A percentile compares a stretch with the other conserved stretches of the same genome.
These are phyloP conservation scores for Pseudophaeomoniella oleicola DNA, from an alignment of 2,329 filamentous ascomycete genomes.

Conservation along the genomic window DNA sequence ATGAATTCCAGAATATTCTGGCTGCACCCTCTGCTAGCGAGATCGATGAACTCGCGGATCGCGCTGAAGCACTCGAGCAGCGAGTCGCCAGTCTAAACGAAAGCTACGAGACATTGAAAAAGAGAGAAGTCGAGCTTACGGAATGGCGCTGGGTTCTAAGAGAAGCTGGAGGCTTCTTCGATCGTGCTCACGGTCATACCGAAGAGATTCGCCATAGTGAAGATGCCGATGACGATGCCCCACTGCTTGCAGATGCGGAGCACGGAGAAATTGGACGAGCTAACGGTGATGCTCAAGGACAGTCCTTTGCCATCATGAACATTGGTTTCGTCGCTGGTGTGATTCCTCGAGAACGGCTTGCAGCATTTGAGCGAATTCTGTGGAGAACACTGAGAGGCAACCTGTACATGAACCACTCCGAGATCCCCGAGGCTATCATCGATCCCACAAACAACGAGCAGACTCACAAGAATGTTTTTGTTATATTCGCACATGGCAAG, in stretches of 20 bases:
- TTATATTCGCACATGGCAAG: constrained; percentile 97
- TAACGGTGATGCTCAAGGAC: constrained; percentile 48
- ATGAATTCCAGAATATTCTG: constrained; percentile 70
- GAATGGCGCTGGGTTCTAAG: constrained; percentile 98
- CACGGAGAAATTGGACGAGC: constrained; percentile 49
- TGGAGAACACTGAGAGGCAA: constrained; percentile 97
- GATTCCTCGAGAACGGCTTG: constrained; percentile 82
- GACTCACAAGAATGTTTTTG: constrained; percentile 94
- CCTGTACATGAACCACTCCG: constrained; percentile 98
- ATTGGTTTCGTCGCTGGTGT: constrained; percentile 97
- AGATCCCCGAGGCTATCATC: constrained; percentile 85
- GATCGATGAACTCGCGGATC: constrained; percentile 89
- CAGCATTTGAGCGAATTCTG: constrained; percentile 89
- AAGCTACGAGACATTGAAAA: constrained; percentile 97
- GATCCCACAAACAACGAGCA: constrained; percentile 87
- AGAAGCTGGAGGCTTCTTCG: constrained; percentile 95
- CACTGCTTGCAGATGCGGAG: constrained; percentile 83
- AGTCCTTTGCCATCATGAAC: constrained; percentile 93
- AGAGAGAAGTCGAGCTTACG: constrained; percentile 87
- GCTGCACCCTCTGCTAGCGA: constrained; percentile 82
- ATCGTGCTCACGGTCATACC: constrained; percentile 86
- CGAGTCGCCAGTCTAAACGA: constrained; percentile 85
- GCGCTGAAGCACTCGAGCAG: constrained; percentile 83
- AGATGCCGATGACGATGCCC: constrained; percentile 77
- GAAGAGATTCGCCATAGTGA: constrained; percentile 90